Conservation (phyloP, 352 stramenopile species). For the Phytophthora idaei region DNA sequence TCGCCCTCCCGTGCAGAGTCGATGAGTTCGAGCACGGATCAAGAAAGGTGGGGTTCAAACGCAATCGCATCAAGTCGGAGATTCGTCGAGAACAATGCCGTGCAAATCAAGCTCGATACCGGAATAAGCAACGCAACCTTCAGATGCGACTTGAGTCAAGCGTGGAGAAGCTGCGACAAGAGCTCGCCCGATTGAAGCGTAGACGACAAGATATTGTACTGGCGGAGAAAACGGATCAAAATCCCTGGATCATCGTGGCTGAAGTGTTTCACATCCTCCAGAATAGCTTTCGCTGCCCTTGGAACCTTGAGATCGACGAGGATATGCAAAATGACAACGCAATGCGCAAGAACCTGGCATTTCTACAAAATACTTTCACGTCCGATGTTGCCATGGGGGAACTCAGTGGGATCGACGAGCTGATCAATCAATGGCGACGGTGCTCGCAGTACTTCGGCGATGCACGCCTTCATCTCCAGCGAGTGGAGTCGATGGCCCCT, state of each 20-base stretch:
- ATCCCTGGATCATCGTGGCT: slow-evolving; percentile 2
- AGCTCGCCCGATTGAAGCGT: not conserved
- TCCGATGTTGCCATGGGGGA: not conserved
- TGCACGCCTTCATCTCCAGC: not conserved
- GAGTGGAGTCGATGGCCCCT: not conserved
- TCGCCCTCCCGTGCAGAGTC: too few relatives aligned
- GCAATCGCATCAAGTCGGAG: too few relatives aligned
- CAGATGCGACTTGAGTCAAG: not conserved
- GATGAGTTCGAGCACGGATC: too few relatives aligned
- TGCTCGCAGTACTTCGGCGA: slow-evolving; percentile 1
- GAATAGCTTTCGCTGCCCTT: slow-evolving; percentile 2
- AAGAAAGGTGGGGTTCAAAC: too few relatives aligned
- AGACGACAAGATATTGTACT: not conserved
- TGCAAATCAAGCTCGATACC: slow-evolving; percentile 1
- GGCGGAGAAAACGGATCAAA: not conserved
- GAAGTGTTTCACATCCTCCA: slow-evolving; percentile 4
- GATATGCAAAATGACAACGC: slow-evolving; percentile 3
- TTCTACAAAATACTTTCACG: not conserved
- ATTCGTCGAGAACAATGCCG: slow-evolving; percentile 7
- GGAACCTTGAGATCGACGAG: not conserved
- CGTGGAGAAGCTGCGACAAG: not conserved
- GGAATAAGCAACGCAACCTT: slow-evolving; percentile 5
- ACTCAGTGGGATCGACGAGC: not conserved
- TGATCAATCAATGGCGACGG: not conserved
- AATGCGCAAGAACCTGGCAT: not conserved